Evolutionary conservation across 1,284 basidiomycete genomes (phyloP).

Genomic region (Boletus hoseneyae): DNA sequence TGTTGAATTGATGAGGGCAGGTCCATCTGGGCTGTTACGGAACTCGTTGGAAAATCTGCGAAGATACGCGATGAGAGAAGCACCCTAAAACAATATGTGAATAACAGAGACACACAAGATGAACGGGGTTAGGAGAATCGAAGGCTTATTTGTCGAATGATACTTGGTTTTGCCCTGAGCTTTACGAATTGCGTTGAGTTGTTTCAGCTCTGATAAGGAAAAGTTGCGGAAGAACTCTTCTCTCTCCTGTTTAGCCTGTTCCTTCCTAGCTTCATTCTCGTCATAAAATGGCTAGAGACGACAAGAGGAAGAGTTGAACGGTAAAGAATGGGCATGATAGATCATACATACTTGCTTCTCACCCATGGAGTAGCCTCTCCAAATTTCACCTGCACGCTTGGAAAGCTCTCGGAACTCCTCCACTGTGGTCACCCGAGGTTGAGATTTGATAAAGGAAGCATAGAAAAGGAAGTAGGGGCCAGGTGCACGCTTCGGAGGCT

Average conservation of each 20-base stretch:
- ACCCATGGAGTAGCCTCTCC: constrained; percentile 22
- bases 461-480: constrained; percentile 25
- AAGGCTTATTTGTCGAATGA: not conserved
- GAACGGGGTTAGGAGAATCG: constrained; percentile 11
- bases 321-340: not conserved
- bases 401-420: constrained; percentile 3
- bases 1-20: constrained; percentile 13
- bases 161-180: constrained; percentile 22
- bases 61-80: not conserved
- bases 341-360: constrained; percentile 27
- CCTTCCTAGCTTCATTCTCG: constrained; percentile 21
- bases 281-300: constrained; percentile 26
- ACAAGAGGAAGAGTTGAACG: not conserved
- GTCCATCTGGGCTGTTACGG: constrained; percentile 21
- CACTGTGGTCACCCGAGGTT: not conserved
- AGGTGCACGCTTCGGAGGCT: constrained; percentile 28
- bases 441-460: constrained; percentile 14
- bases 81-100: no score
- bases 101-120: constrained; percentile 19
- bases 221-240: constrained; percentile 25
- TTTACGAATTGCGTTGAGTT: constrained; percentile 27
- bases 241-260: constrained; percentile 16
- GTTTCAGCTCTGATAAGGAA: constrained; percentile 13
- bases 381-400: constrained; percentile 22
- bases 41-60: constrained; percentile 27